Percentiles rank a stretch among this genome's conserved stretches.
Evolutionary conservation across 331 rosid genomes (phyloP).

Genomic region (Spiraea crenata): DNA sequence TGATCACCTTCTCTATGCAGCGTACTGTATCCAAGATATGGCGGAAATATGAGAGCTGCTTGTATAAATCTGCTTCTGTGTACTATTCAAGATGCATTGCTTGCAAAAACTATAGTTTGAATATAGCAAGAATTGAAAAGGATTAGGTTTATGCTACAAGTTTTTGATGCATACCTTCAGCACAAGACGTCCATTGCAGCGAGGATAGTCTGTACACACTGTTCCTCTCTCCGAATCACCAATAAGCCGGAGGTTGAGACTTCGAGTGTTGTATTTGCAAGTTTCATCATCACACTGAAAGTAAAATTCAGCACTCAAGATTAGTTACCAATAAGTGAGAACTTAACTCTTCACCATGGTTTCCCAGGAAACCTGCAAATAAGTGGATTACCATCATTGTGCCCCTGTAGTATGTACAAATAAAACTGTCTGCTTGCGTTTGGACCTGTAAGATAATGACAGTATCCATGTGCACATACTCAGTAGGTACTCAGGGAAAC

Average conservation of each 20-base stretch:
- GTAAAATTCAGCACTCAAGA: conserved; percentile 17
- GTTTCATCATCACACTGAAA: conserved; percentile 95
- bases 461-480: conserved; percentile 14
- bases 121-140: too few species aligned
- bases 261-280: conserved; percentile 71
- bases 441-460: conserved; percentile 57
- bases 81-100: too few species aligned
- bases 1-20: too few species aligned
- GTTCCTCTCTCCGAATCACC: conserved; percentile 96
- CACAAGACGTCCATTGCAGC: conserved; percentile 73
- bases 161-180: conserved; percentile 57
- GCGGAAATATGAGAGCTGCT: too few species aligned
- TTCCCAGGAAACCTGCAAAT: conserved; percentile 1
- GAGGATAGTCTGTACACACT: conserved; percentile 89
- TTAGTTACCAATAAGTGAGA: neutral
- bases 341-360: neutral
- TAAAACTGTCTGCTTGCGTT: conserved; percentile 71
- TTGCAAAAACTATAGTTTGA: too few species aligned
- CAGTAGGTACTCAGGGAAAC: conserved; percentile 9
- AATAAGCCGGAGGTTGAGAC: conserved; percentile 65
- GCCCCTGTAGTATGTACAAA: conserved; percentile 73
- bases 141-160: neutral
- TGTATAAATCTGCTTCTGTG: too few species aligned
- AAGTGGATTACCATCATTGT: conserved; percentile 54
- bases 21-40: too few species aligned